These are phyloP conservation scores for Entonaema liquescens DNA, from an alignment of 495 filamentous ascomycete genomes.

Conservation along the genomic window DNA sequence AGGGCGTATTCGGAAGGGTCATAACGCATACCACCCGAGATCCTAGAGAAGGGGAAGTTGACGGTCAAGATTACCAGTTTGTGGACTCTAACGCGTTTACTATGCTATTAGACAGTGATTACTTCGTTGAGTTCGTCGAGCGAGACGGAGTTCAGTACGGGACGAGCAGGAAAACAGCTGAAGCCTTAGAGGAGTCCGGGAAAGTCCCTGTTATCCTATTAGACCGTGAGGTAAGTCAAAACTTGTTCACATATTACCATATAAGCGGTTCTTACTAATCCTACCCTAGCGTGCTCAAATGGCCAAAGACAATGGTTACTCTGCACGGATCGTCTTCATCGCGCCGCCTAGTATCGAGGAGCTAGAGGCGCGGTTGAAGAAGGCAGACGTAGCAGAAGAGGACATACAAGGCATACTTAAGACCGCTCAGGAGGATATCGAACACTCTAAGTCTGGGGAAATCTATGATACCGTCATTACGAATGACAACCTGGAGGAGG, in stretches of 20 bases:
- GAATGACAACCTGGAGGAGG: slow-evolving; percentile 75
- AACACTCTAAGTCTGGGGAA: slow-evolving; percentile 66
- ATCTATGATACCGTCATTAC: slow-evolving; percentile 74
- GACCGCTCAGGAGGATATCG: slow-evolving; percentile 71
- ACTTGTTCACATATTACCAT: neutral
- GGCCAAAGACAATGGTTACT: slow-evolving; percentile 73
- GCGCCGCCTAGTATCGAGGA: slow-evolving; percentile 70
- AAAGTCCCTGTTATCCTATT: slow-evolving; percentile 67
- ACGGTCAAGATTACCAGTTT: slow-evolving; percentile 57
- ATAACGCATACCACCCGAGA: slow-evolving; percentile 55
- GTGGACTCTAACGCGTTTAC: slow-evolving; percentile 58
- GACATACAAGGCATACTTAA: slow-evolving; percentile 66
- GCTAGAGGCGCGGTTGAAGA: slow-evolving; percentile 68
- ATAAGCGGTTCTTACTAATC: slow-evolving; percentile 24
- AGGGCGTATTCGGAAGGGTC: slow-evolving; percentile 53
- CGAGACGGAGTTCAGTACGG: slow-evolving; percentile 55
- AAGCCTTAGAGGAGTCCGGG: slow-evolving; percentile 55
- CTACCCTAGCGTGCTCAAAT: slow-evolving; percentile 69
- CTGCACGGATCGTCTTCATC: slow-evolving; percentile 77
- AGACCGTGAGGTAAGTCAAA: slow-evolving; percentile 55
- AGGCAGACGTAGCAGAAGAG: slow-evolving; percentile 69
- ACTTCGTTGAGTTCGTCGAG: slow-evolving; percentile 59
- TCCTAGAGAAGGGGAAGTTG: slow-evolving; percentile 55
- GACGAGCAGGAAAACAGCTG: slow-evolving; percentile 55
- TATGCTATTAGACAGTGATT: slow-evolving; percentile 61